Conservation (phyloP, 345 rosid genomes). For the Euphorbia pulcherrima region DNA sequence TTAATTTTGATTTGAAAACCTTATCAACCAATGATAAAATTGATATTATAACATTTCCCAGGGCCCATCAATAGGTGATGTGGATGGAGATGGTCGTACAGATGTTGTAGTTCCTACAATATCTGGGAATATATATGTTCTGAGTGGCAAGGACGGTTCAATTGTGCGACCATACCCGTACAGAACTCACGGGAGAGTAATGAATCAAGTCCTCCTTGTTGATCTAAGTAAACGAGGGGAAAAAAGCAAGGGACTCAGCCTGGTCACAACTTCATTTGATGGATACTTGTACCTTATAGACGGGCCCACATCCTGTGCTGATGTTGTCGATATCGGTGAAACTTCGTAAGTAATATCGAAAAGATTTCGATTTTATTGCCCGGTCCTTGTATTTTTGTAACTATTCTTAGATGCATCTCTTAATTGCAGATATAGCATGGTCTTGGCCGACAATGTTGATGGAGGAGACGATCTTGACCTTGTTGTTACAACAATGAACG, state of each 20-base stretch:
- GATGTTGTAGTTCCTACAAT: conserved; percentile 89
- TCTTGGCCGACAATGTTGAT: conserved; percentile 94
- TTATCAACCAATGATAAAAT: conserved; percentile 13
- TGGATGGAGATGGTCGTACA: conserved; percentile 94
- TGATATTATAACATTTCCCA: conserved; percentile 31
- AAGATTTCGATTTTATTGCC: conserved; percentile 2
- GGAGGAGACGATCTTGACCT: conserved; percentile 99
- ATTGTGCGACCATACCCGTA: conserved; percentile 85
- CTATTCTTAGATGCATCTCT: conserved; percentile 17
- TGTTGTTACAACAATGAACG: conserved; percentile 92
- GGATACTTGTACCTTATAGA: conserved; percentile 96
- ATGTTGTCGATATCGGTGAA: conserved; percentile 97
- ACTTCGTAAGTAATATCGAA: conserved; percentile 65
- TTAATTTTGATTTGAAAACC: too few species aligned
- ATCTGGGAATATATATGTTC: conserved; percentile 87
- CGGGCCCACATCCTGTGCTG: conserved; percentile 95
- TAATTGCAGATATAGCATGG: conserved; percentile 82
- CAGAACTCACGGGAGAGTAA: conserved; percentile 96
- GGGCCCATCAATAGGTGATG: conserved; percentile 93
- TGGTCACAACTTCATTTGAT: conserved; percentile 90
- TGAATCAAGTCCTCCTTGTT: conserved; percentile 95
- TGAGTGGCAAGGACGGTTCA: conserved; percentile 93
- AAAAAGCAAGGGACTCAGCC: conserved; percentile 79
- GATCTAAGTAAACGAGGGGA: conserved; percentile 77
- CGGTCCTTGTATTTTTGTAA: conserved; percentile 5